phyloP scores from a whole-genome alignment of 768 basidiomycete species.

The Mycena galopus region DNA sequence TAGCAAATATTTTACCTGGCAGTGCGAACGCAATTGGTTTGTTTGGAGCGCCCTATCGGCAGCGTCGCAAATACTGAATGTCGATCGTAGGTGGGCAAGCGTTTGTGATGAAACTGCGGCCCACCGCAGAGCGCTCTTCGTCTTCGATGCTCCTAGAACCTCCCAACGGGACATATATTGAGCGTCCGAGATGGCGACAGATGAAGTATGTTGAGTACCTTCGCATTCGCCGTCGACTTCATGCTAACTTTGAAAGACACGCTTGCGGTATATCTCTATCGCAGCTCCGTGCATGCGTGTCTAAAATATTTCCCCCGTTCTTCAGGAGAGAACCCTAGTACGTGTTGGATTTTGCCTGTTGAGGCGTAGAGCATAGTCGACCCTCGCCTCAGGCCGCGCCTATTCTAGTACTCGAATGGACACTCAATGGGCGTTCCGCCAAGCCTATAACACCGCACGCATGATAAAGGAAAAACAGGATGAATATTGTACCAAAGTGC shows the following conservation, averaged over 20 bases:
- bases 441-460: constrained; percentile 78
- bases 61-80: neutral
- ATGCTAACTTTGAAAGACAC: constrained; percentile 55
- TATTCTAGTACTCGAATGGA: constrained; percentile 72
- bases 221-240: neutral
- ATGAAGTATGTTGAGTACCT: constrained; percentile 68
- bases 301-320: neutral
- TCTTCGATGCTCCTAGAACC: constrained; percentile 81
- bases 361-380: neutral
- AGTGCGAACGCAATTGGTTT: constrained; percentile 72
- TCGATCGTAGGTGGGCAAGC: constrained; percentile 68
- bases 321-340: constrained; percentile 35
- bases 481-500: constrained; percentile 67
- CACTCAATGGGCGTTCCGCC: constrained; percentile 74
- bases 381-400: constrained; percentile 43
- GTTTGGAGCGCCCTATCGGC: neutral
- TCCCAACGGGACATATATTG: constrained; percentile 60
- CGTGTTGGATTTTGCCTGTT: neutral
- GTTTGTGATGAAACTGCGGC: constrained; percentile 80
- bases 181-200: constrained; percentile 72
- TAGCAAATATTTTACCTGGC: constrained; percentile 82
- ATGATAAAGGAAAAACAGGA: constrained; percentile 79
- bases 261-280: constrained; percentile 74
- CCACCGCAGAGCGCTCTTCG: constrained; percentile 77
- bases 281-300: neutral